Percentiles rank a stretch among this genome's conserved stretches.
These are phyloP conservation scores for Metschnikowia gruessii DNA, from an alignment of 805 yeast species.

Conservation along the genomic window DNA sequence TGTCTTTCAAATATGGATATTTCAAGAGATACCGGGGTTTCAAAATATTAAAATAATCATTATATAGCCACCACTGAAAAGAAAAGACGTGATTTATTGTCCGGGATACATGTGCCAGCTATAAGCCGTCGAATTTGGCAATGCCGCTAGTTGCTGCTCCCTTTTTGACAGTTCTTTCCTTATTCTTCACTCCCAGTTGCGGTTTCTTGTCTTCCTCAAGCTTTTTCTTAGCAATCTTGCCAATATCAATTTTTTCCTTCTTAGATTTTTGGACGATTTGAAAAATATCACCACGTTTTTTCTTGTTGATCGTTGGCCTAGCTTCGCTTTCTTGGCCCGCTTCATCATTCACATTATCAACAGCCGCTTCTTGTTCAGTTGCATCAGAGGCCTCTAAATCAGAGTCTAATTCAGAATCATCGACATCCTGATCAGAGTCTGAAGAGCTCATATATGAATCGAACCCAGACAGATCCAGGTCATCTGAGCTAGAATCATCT, in stretches of 20 bases:
- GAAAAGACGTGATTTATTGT: too few species aligned
- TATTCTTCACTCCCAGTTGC: slow-evolving; percentile 1
- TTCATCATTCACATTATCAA: too few species aligned
- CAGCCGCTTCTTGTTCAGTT: too few species aligned
- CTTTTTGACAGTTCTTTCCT: slow-evolving; percentile 9
- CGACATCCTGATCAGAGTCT: neutral
- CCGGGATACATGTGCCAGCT: neutral
- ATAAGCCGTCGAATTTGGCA: slow-evolving; percentile 57
- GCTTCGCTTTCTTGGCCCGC: slow-evolving; percentile 3
- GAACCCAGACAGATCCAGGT: slow-evolving; percentile 1
- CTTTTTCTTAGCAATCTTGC: slow-evolving; percentile 18
- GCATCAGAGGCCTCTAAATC: neutral
- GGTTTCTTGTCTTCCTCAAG: slow-evolving; percentile 15
- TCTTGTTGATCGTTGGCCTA: slow-evolving; percentile 1
- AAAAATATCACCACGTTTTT: slow-evolving; percentile 6
- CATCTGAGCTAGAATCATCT: slow-evolving; percentile 2
- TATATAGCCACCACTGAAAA: neutral
- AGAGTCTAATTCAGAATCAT: neutral
- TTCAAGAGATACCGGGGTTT: too few species aligned
- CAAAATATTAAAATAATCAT: too few species aligned
- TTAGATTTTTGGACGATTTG: slow-evolving; percentile 15
- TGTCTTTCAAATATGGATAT: too few species aligned
- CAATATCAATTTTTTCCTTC: slow-evolving; percentile 21
- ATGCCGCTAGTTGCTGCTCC: slow-evolving; percentile 18
- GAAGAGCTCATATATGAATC: neutral